A percentile compares a stretch with the other conserved stretches of the same genome.
Conservation (phyloP, 192 early-diverging fungal species). For the Umbelopsis sp. region DNA sequence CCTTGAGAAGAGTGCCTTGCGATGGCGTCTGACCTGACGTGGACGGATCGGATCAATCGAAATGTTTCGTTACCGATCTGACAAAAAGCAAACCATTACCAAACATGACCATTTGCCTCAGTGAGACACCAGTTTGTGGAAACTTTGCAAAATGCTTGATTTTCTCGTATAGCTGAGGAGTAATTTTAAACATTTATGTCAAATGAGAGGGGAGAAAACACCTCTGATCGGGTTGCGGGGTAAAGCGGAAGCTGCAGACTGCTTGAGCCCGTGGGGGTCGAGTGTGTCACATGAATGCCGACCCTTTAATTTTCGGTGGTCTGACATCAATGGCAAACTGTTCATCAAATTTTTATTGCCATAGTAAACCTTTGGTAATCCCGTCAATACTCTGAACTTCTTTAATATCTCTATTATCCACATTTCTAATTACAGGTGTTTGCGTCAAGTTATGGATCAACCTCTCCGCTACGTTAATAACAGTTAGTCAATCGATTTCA, state of each 20-base stretch:
- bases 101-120: slow-evolving; percentile 96
- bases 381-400: neutral
- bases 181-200: slow-evolving; percentile 44
- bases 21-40: slow-evolving; percentile 68
- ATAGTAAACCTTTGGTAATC: neutral
- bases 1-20: slow-evolving; percentile 71
- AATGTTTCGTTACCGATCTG: neutral
- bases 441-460: neutral
- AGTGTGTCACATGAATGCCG: slow-evolving; percentile 3
- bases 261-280: neutral
- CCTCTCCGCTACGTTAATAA: neutral
- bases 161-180: slow-evolving; percentile 65
- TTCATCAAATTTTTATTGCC: neutral
- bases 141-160: slow-evolving; percentile 80
- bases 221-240: slow-evolving; percentile 1
- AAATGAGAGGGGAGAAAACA: neutral
- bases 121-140: slow-evolving; percentile 91
- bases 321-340: neutral
- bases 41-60: neutral
- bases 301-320: neutral
- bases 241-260: slow-evolving; percentile 1
- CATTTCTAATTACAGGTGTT: neutral
- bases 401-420: neutral
- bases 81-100: slow-evolving; percentile 47
- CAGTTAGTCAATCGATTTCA: neutral